Evolutionary conservation across 768 basidiomycete genomes (phyloP), one percentile per base, ranked within the genome.

Genomic region (Candolleomyces eurysporus): DNA sequence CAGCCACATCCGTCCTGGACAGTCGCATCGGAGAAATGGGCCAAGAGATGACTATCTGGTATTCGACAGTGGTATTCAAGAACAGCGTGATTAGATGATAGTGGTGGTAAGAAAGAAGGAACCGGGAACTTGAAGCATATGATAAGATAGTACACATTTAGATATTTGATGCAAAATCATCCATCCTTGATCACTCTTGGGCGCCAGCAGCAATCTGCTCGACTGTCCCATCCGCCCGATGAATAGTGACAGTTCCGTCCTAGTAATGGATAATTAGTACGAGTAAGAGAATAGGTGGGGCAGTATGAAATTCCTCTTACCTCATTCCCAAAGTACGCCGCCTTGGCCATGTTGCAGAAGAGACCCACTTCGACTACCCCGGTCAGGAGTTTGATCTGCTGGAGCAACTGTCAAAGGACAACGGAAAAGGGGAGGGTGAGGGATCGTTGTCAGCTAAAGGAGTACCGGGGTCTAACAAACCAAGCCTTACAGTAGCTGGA

Each of bases 331-430:
- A 98, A 99, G 79, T 98, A 98, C n/a, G 96, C 96, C 0, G 95
- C 95, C 70, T 88, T 85, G 5, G 91, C 95, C 82, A 97, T 89
- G 58, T 87, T 80, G 71, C 93, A 95, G 78, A 99, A 98, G n/a
- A 99, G 74, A 0, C 97, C 97, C 39, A 98, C 97, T 73, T 99
- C 97, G n/a, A 98, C 93, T 22, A 98, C 94, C 50, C 97, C 97
- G 3, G 96, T 98, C 62, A 98, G 81, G 83, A 96, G 85, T 79
- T 98, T 98, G 69, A 98, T 90, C 62, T 82, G 79, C 16, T 79
- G 73, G 77, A 96, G 77, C 17, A 98, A 80, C 92, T 96, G 69
- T 8, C 57, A 31, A 46, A 68, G 9, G 11, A 9, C n/a, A n/a
- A n/a, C n/a, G n/a, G n/a, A n/a, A 32, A 36, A 36, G 2, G 36